Base-by-base conservation (phyloP, 2,329 filamentous ascomycete species). In the Elsinoe necatrix region DNA sequence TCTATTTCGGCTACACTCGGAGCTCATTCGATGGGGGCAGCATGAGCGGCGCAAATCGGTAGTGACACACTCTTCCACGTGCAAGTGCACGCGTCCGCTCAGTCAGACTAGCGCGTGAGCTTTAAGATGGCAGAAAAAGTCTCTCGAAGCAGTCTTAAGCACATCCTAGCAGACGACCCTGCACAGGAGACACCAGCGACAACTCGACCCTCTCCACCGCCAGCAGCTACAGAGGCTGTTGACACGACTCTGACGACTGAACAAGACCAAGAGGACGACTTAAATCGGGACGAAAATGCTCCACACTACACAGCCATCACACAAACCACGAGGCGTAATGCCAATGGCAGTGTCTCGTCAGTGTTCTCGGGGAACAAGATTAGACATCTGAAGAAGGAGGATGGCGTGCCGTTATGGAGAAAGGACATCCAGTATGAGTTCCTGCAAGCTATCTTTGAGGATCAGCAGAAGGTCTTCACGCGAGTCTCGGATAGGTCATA, bases 401-500 rank as follows among this genome's bases (percentile, higher is more conserved):
- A 95, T 66, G 89, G 89, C 66, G 87, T 91, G 63, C 89, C 89
- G 48, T 77, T 95, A 3, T 95, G 89, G 89, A 79, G 89, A 64
- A 84, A 83, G 68, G 89, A 95, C 71, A 95, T 95, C 59, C 89
- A 95, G 71, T 91, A 86, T 71, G 89, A 93, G 71, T 93, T 95
- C 65, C 78, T 95, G 63, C 83, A 82, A 63, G 80, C 83, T 51
- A 84, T 95, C 61, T 93, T 95, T 68, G 85, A 91, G 67, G 81
- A 93, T 66, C 78, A 86, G 58, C 77, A 75, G 54, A 75, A 75
- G 61, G 90, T 90, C 67, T 98, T 98, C 70, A 95, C 89, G 67
- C 95, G 95, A 69, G 87, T 87, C 69, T 95, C 92, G 70, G 90
- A 95, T 64, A 80, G 80, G 57, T 84, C 85, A 66, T 84, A 87